phyloP scores from a whole-genome alignment of 257 asterid genomes.

The Penstemon eatonii region DNA sequence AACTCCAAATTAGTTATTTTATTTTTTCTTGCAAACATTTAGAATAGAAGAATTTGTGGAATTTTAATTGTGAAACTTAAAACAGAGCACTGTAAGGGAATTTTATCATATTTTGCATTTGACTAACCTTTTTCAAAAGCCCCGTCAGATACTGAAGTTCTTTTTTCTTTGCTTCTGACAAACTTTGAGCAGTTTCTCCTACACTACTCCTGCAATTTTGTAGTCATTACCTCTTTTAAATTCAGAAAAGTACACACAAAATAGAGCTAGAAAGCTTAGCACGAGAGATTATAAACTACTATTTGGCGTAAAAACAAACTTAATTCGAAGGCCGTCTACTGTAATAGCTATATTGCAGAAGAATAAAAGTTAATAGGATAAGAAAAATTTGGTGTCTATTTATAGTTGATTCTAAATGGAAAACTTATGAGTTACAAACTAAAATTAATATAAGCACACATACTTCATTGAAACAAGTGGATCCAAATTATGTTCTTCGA shows the following conservation, averaged over 20 bases:
- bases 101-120: constrained; percentile 11
- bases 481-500: constrained; percentile 72
- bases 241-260: constrained; percentile 11
- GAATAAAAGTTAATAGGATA: background rate
- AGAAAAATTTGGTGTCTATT: constrained; percentile 3
- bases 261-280: constrained; percentile 21
- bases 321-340: background rate
- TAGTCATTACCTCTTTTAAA: constrained; percentile 20
- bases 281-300: constrained; percentile 10
- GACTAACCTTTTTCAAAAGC: constrained; percentile 57
- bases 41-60: constrained; percentile 1
- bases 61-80: constrained; percentile 1
- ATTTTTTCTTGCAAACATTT: constrained; percentile 13
- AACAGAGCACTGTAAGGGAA: background rate
- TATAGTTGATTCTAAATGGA: background rate
- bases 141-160: constrained; percentile 54
- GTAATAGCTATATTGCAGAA: constrained; percentile 8
- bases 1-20: constrained; percentile 16
- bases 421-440: constrained; percentile 15
- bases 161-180: constrained; percentile 52
- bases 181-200: constrained; percentile 44
- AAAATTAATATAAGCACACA: constrained; percentile 21
- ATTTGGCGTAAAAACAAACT: background rate
- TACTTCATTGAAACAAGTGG: constrained; percentile 57
- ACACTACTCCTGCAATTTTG: constrained; percentile 62